Percentiles rank a stretch among this genome's conserved stretches.
Conservation (phyloP, 2,329 filamentous ascomycete genomes). For the Cytospora leucostoma region DNA sequence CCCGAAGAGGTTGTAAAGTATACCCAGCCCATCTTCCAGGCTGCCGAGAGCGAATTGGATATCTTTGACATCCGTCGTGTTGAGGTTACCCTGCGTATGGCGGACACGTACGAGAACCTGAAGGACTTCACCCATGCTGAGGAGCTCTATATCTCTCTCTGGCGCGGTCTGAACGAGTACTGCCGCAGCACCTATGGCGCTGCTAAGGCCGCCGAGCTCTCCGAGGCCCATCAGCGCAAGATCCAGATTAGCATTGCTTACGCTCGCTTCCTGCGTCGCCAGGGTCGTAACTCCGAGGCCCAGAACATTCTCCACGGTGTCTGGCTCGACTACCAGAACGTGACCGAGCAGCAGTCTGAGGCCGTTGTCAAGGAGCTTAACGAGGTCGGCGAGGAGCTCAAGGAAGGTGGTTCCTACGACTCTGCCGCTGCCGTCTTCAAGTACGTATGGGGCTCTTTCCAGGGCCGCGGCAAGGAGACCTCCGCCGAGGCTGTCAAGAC, state of each 20-base stretch:
- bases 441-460: slow-evolving; percentile 30
- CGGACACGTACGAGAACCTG: slow-evolving; percentile 28
- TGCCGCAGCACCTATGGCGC: slow-evolving; percentile 26
- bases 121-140: slow-evolving; percentile 29
- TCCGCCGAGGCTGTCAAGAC: slow-evolving; percentile 27
- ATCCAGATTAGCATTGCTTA: slow-evolving; percentile 29
- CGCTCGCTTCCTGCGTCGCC: slow-evolving; percentile 29
- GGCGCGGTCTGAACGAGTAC: slow-evolving; percentile 30
- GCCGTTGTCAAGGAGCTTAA: slow-evolving; percentile 29
- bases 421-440: slow-evolving; percentile 29
- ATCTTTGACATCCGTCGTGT: slow-evolving; percentile 28
- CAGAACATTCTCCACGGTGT: slow-evolving; percentile 30
- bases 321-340: slow-evolving; percentile 30
- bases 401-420: slow-evolving; percentile 29
- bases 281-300: slow-evolving; percentile 27
- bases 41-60: slow-evolving; percentile 25
- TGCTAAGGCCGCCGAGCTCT: slow-evolving; percentile 21
- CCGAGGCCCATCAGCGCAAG: slow-evolving; percentile 30
- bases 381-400: slow-evolving; percentile 29
- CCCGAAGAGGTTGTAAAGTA: slow-evolving; percentile 28
- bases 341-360: slow-evolving; percentile 27
- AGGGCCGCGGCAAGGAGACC: slow-evolving; percentile 28
- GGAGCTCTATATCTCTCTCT: slow-evolving; percentile 32
- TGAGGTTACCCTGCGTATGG: slow-evolving; percentile 27
- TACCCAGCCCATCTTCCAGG: slow-evolving; percentile 28